These are phyloP conservation scores for Malassezia nana DNA, from an alignment of 1,284 basidiomycete genomes.

Conservation along the genomic window DNA sequence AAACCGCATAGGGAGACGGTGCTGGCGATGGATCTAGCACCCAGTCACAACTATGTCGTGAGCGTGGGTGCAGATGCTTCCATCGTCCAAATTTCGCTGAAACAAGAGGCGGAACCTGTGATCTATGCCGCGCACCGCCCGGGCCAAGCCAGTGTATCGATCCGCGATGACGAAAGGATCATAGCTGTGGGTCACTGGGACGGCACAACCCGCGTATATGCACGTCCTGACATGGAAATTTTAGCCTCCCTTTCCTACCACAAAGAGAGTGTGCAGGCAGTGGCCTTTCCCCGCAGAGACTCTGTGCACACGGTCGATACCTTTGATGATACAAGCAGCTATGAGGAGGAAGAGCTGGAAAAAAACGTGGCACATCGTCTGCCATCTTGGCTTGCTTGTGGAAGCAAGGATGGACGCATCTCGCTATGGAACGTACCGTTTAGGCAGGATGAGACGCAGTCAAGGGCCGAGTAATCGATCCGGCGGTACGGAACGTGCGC, in stretches of 20 bases:
- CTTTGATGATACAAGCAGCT: constrained; percentile 1
- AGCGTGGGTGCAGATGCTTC: constrained; percentile 14
- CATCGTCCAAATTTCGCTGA: neutral
- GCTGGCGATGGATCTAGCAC: neutral
- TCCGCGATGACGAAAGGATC: constrained; percentile 2
- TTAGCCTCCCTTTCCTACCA: constrained; percentile 8
- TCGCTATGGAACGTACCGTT: constrained; percentile 13
- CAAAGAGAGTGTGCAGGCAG: constrained; percentile 8
- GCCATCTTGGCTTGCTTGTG: constrained; percentile 1
- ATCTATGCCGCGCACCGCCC: neutral
- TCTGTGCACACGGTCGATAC: neutral
- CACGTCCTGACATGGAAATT: neutral
- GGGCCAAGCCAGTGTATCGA: constrained; percentile 10
- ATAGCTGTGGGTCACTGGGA: constrained; percentile 15
- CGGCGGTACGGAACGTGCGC: neutral
- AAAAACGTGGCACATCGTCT: neutral
- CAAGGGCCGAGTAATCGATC: neutral
- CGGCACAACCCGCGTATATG: neutral
- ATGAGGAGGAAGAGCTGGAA: neutral
- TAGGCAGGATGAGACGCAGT: neutral
- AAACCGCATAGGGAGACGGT: constrained; percentile 9
- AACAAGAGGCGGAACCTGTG: neutral
- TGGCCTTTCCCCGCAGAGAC: constrained; percentile 2
- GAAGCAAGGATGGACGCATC: constrained; percentile 16
- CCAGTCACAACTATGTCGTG: neutral